Base-by-base conservation (phyloP, 1,284 basidiomycete genomes). In the Puccinia horiana region DNA sequence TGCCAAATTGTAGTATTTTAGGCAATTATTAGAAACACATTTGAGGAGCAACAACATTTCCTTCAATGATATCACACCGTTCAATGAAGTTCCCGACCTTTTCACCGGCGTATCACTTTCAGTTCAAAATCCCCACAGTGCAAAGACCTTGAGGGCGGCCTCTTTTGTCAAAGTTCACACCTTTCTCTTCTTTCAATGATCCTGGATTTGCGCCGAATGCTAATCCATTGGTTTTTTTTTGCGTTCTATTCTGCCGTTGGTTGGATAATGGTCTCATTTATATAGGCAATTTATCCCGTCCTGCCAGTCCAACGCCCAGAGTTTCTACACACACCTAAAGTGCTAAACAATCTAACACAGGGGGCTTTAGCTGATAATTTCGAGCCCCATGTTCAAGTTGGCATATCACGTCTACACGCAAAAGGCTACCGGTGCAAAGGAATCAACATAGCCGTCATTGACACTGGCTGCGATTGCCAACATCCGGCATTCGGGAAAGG, bases 401-500 rank as follows among this genome's bases (percentile, higher is more conserved):
- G 73, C 44, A 75, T 82, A 26, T 76, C 81, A 23, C 73, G 73
- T 29, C 87, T 90, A 8, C 90, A 91, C 82, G 88, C 88, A 4
- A 84, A 88, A 81, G 90, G 90, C 11, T 88, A 89, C 84, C 86
- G 87, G 35, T 90, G 90, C 40, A 87, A 88, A 42, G 90, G 90
- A 5, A 87, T 90, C 85, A 89, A 89, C 82, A 88, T 91, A 44
- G 90, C 88, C 61, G 88, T 91, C 77, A 88, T 89, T 70, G 88
- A 89, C 83, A 76, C 81, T 42, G 87, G 87, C 42, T 87, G 90
- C 81, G 91, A 91, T 85, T 91, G 90, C 85, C 91, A 89, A 2
- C 90, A 92, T 84, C 91, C 91, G 11, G 87, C 88, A 20, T 90
- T 93, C 77, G 92, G 91, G 52, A 91, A 90, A 18, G 81, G 81